These are phyloP conservation scores for Mycena haematopus DNA, from an alignment of 768 basidiomycete species.

Conservation along the genomic window DNA sequence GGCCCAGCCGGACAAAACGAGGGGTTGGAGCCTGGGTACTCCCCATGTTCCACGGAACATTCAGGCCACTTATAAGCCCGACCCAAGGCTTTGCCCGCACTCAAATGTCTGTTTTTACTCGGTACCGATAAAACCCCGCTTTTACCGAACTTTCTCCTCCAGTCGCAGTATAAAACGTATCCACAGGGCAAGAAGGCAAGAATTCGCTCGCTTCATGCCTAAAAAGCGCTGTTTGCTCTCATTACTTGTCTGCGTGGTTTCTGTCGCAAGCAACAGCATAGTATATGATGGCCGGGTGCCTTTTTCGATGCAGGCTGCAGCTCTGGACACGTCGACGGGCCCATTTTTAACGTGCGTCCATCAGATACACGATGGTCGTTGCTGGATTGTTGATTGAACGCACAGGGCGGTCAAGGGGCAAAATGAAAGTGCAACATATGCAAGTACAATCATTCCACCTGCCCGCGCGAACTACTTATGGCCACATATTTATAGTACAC, in stretches of 20 bases:
- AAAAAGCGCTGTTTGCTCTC: neutral
- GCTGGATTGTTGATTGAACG: neutral
- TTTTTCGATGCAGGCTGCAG: conserved; percentile 46
- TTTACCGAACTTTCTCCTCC: conserved; percentile 19
- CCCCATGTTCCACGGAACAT: too few species aligned
- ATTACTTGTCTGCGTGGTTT: neutral
- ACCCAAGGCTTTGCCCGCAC: too few species aligned
- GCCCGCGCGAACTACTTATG: neutral
- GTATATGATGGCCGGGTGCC: conserved; percentile 64
- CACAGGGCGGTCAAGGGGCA: conserved; percentile 61
- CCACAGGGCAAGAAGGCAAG: too few species aligned
- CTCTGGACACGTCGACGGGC: conserved; percentile 53
- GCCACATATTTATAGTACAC: conserved; percentile 45
- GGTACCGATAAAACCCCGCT: conserved; percentile 5
- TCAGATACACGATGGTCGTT: neutral
- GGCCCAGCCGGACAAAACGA: too few species aligned
- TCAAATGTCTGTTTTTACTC: too few species aligned
- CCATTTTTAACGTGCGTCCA: conserved; percentile 62
- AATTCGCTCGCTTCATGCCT: neutral
- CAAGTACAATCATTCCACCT: conserved; percentile 33
- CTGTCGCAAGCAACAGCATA: conserved; percentile 31
- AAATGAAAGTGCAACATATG: conserved; percentile 55
- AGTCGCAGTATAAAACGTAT: conserved; percentile 11
- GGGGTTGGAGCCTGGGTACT: too few species aligned
- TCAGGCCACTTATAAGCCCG: too few species aligned